Base-by-base conservation (phyloP, 2,329 filamentous ascomycete genomes). In the Paecilomyces formosus region DNA sequence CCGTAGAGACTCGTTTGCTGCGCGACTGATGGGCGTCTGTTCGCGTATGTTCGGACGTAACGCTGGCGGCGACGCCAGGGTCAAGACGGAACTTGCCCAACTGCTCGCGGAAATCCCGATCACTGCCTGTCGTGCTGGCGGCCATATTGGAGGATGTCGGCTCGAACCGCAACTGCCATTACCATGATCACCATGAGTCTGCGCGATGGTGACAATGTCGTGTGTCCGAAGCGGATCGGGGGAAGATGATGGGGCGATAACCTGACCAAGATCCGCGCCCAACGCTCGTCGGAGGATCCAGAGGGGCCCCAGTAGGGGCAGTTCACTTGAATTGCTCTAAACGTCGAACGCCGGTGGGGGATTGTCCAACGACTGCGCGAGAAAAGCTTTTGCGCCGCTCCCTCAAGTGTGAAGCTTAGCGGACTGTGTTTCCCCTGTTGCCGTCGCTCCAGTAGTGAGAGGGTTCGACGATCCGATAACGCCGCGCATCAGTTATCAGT, bases 1-100 rank as follows among this genome's bases (percentile, higher is more conserved):
- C 72, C 1, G 72, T 75, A 26, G 72, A 74, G 13, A 75, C 72
- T 33, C 72, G 72, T 60, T 75, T 75, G 26, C 22, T 52, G 22
- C 50, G 50, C 50, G 50, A 13, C 50, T 15, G 50, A 11, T 15
- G 50, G 22, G 22, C n/a, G 11, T 52, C 50, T 13, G 26, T 28
- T 22, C 22, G 22, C 50, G 50, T 28, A n/a, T 28, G 50, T 22
- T 52, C 50, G 50, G 50, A 52, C 50, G 50, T 52, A 28, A 52
- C 50, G 50, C 50, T 52, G 50, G 50, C 22, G 11, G 50, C 50
- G 50, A 45, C 39, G 15, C 15, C 39, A 18, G 50, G 26, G 22
- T 52, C 50, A 22, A 52, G 50, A 28, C 50, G 50, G 50, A 52
- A 52, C 50, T 52, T 52, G 21, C 50, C 50, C 50, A 52, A 28